A percentile compares a stretch with the other conserved stretches of the same genome.
Conservation (phyloP, 1,139 yeast genomes). For the Debaryomycetaceae sp. region DNA sequence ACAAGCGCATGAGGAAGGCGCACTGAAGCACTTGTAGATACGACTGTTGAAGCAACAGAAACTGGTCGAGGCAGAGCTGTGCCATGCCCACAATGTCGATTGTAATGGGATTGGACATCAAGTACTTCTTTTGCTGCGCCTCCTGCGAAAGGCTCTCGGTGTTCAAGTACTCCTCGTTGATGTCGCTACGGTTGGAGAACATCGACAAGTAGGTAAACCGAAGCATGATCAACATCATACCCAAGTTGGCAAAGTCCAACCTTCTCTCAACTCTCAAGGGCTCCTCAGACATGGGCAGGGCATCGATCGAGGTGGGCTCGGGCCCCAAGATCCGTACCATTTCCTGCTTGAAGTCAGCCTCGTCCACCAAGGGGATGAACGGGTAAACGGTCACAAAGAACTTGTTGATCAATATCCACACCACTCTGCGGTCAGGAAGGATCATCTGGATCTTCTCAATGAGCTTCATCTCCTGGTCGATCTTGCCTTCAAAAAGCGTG, state of each 20-base stretch:
- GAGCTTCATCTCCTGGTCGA: slow-evolving; percentile 17
- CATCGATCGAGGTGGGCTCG: slow-evolving; percentile 9
- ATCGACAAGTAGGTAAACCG: slow-evolving; percentile 38
- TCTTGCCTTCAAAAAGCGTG: slow-evolving; percentile 17
- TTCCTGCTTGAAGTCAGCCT: slow-evolving; percentile 15
- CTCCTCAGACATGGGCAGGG: slow-evolving; percentile 1
- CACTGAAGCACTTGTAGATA: slow-evolving; percentile 22
- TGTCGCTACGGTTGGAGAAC: slow-evolving; percentile 20
- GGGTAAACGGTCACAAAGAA: slow-evolving; percentile 39
- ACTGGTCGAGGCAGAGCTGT: slow-evolving; percentile 25
- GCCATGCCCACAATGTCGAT: slow-evolving; percentile 45
- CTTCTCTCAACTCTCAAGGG: slow-evolving; percentile 28
- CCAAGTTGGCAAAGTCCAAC: slow-evolving; percentile 45
- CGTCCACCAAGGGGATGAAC: slow-evolving; percentile 40
- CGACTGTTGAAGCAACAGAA: slow-evolving; percentile 18
- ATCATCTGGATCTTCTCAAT: slow-evolving; percentile 23
- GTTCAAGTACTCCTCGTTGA: slow-evolving; percentile 12
- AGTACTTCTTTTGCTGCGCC: slow-evolving; percentile 31
- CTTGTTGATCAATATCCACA: slow-evolving; percentile 38
- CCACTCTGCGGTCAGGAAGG: slow-evolving; percentile 33
- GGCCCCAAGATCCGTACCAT: slow-evolving; percentile 12
- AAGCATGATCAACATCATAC: slow-evolving; percentile 36
- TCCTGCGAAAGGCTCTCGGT: slow-evolving; percentile 13
- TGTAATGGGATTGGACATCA: slow-evolving; percentile 45
- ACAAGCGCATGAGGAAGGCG: slow-evolving; percentile 38